Evolutionary conservation across 108 stramenopile genomes (phyloP).

Genomic region (Nitzschia sp.): DNA sequence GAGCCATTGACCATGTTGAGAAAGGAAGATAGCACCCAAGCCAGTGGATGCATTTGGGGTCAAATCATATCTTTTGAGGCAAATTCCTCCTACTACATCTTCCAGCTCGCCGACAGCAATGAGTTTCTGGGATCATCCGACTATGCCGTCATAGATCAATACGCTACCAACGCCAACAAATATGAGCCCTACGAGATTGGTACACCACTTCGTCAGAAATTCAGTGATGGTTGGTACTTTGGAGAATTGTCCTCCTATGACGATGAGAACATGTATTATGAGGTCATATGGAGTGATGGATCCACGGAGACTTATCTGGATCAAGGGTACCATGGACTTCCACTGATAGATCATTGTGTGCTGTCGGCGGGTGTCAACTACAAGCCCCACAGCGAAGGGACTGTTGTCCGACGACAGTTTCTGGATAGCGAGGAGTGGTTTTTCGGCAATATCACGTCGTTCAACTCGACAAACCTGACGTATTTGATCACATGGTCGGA

Average conservation of each 20-base stretch:
- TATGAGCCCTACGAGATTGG: conserved; percentile 9
- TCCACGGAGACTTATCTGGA: not conserved
- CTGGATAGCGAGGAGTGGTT: not conserved
- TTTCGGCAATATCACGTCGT: not conserved
- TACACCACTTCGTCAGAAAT: not conserved
- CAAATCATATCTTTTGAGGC: not conserved
- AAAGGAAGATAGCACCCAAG: not conserved
- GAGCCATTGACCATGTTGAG: not conserved
- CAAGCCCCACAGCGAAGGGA: not conserved
- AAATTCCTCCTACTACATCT: not conserved
- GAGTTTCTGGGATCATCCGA: not conserved
- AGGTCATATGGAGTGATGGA: not conserved
- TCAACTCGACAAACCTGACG: not conserved
- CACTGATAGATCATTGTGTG: not conserved
- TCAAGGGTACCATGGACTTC: not conserved
- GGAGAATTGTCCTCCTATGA: not conserved
- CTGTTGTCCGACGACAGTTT: not conserved
- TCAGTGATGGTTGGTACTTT: conserved; percentile 3
- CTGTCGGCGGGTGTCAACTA: not conserved
- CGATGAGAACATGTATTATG: not conserved
- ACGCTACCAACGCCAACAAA: not conserved
- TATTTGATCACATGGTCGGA: not conserved
- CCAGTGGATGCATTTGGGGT: not conserved
- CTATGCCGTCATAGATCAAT: not conserved
- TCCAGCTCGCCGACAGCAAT: not conserved